Percentiles rank a stretch among this genome's conserved stretches.
Conservation (phyloP, 192 early-diverging fungal genomes). For the Coemansia sp. region DNA sequence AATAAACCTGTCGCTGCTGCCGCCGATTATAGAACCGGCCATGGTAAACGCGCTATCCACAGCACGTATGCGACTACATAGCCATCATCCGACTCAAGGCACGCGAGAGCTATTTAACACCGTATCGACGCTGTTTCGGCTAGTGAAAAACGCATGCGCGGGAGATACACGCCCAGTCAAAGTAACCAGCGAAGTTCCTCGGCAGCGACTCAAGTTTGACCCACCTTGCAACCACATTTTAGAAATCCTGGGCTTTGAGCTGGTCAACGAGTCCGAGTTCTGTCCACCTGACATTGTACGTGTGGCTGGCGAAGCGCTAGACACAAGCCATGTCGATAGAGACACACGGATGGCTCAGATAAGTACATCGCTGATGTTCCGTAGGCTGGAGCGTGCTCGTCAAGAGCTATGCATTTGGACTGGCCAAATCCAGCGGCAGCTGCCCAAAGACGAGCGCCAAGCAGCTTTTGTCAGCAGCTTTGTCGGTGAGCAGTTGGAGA, state of each 20-base stretch:
- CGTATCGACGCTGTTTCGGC: slow-evolving; percentile 12
- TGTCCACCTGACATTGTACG: slow-evolving; percentile 18
- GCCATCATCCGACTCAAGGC: slow-evolving; percentile 39
- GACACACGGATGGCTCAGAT: background rate
- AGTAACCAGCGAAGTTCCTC: slow-evolving; percentile 15
- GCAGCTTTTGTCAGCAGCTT: background rate
- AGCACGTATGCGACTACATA: slow-evolving; percentile 18
- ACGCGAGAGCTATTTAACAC: slow-evolving; percentile 31
- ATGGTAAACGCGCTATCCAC: slow-evolving; percentile 13
- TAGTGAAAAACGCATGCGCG: slow-evolving; percentile 24
- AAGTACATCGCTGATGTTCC: slow-evolving; percentile 5
- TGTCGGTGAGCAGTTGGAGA: background rate
- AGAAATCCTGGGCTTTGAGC: slow-evolving; percentile 36
- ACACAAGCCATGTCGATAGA: background rate
- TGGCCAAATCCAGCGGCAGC: slow-evolving; percentile 25
- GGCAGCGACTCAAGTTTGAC: slow-evolving; percentile 39
- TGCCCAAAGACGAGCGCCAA: slow-evolving; percentile 26
- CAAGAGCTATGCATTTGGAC: slow-evolving; percentile 29
- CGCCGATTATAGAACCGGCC: slow-evolving; percentile 18
- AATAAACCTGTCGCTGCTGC: background rate
- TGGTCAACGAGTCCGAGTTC: slow-evolving; percentile 13
- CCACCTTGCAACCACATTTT: slow-evolving; percentile 28
- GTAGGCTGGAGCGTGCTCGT: slow-evolving; percentile 17
- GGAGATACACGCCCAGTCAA: slow-evolving; percentile 26
- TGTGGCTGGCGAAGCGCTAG: background rate